phyloP scores from a whole-genome alignment of 805 yeast species.

The Kurtzmaniella cleridarum region DNA sequence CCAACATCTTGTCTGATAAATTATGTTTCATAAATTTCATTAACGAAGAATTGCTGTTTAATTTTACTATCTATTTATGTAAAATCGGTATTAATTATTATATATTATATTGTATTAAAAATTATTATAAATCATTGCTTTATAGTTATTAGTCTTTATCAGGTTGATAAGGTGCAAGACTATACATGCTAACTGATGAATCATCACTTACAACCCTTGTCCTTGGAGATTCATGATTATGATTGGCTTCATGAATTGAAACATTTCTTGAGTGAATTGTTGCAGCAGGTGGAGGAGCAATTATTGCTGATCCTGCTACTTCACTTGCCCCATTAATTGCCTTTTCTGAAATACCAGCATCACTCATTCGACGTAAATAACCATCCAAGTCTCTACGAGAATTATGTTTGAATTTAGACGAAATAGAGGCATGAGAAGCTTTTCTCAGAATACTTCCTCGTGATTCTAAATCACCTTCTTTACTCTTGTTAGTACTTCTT shows the following conservation, averaged over 20 bases:
- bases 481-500: background rate
- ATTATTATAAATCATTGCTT: no score
- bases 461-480: slow-evolving; percentile 7
- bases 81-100: no score
- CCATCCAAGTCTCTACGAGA: slow-evolving; percentile 5
- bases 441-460: slow-evolving; percentile 1
- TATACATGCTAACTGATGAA: no score
- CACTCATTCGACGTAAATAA: slow-evolving; percentile 6
- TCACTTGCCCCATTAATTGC: slow-evolving; percentile 12
- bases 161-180: background rate
- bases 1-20: slow-evolving; percentile 24
- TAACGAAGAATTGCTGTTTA: no score
- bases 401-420: background rate
- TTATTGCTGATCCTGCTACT: slow-evolving; percentile 10
- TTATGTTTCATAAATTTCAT: background rate
- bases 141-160: background rate
- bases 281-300: no score
- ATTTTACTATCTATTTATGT: no score
- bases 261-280: no score
- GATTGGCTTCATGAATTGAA: no score
- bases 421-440: background rate
- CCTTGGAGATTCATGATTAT: no score
- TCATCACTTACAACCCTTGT: no score
- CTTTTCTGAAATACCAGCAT: slow-evolving; percentile 11
- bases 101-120: no score